Evolutionary conservation across 1,284 basidiomycete genomes (phyloP), one percentile per base, ranked within the genome.

Genomic region (Tilletia horrida): DNA sequence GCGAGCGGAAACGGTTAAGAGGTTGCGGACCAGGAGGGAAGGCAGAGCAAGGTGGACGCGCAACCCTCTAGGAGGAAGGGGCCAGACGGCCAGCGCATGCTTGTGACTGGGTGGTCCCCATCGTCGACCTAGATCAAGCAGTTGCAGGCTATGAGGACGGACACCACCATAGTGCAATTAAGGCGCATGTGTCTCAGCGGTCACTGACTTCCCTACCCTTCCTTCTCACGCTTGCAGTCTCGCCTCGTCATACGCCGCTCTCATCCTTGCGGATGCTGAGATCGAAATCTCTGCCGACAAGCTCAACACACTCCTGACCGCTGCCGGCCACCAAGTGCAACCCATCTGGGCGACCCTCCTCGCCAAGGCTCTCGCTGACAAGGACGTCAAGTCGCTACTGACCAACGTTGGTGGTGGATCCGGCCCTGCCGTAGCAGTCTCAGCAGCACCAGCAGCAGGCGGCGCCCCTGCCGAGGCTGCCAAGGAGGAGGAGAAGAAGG

Each of bases 301-400:
- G 87, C 91, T 97, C 83, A 74, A 87, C 78, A 86, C 92, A 67
- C 84, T 97, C 81, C 92, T 91, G 78, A 83, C 83, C 67, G 93
- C 92, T 66, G 95, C 95, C 68, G 85, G 85, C 72, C 86, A 92
- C 71, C 93, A 97, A 64, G 83, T 97, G 71, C 96, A 98, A 86
- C 88, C 93, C 73, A 98, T 98, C 87, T 98, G 95, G 95, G 93
- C 94, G 71, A 85, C 89, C 62, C 90, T 98, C 78, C 90, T 98
- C 81, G 90, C 95, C 77, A 98, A 97, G 85, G 94, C 95, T 45
- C 89, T 98, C 66, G 94, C 96, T 85, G 94, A 94, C 80, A 97
- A 96, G 88, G 89, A 97, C 85, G 87, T 97, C 82, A 97, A 93
- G 85, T 93, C 95, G 66, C 86, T 98, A 74, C 87, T 97, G 70